A percentile compares a stretch with the other conserved stretches of the same genome.
These are phyloP conservation scores for Phylloporus sp. DNA, from an alignment of 1,284 basidiomycete species.

Conservation along the genomic window DNA sequence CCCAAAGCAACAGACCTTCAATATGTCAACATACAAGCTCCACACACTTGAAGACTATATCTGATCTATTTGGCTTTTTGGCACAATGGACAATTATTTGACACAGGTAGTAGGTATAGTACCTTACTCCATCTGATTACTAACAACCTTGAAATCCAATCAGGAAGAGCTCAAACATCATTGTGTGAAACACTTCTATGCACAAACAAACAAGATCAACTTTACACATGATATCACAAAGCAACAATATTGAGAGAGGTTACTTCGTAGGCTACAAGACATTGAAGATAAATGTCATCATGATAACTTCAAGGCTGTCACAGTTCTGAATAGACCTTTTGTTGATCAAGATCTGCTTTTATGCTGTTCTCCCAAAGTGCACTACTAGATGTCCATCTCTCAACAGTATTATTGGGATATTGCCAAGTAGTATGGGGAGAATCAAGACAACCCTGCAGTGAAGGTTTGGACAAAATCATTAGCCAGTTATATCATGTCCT, in stretches of 20 bases:
- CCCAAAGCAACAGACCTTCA: slow-evolving; percentile 23
- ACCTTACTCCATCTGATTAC: neutral
- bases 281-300: neutral
- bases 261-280: slow-evolving; percentile 14
- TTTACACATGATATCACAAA: slow-evolving; percentile 32
- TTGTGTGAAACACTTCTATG: no score
- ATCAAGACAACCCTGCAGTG: slow-evolving; percentile 28
- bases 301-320: neutral
- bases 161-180: neutral
- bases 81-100: slow-evolving; percentile 42
- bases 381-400: slow-evolving; percentile 29
- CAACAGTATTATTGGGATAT: slow-evolving; percentile 24
- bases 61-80: slow-evolving; percentile 30
- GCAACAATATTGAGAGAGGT: slow-evolving; percentile 20
- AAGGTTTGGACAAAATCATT: slow-evolving; percentile 2
- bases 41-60: slow-evolving; percentile 41
- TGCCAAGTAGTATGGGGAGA: slow-evolving; percentile 12
- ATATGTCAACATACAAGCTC: slow-evolving; percentile 38
- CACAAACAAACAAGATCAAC: slow-evolving; percentile 31
- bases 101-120: slow-evolving; percentile 38
- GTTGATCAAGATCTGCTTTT: slow-evolving; percentile 19
- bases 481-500: neutral
- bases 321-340: slow-evolving; percentile 1
- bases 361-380: neutral
- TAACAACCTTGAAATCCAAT: no score